Evolutionary conservation across 306 rosid species (phyloP), one percentile per base, ranked within the genome.

Genomic region (Sicyos baderoa): DNA sequence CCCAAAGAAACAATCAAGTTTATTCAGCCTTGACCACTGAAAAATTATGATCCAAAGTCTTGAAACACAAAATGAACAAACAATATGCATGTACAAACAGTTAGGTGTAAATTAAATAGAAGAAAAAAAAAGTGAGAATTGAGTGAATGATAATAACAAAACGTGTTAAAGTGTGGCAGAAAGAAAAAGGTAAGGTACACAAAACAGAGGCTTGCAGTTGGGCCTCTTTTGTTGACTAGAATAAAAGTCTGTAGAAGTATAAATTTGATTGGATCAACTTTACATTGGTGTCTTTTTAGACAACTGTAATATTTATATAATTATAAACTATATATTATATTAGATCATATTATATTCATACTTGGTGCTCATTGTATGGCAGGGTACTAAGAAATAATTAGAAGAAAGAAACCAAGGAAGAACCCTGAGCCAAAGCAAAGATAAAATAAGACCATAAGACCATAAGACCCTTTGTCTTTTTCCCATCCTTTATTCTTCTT

Each of bases 251-350:
- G 67, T 60, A 35, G 48, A 60, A 60, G 67, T 60, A 60, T 60
- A 60, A 60, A 60, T 60, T 45, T 60, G 48, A 32, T 60, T 32
- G 67, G 67, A 60, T 32, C 23, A 60, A 60, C 67, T 60, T 60
- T 60, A 60, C 67, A 60, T 13, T 35, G 48, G 48, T n/a, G 67
- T 35, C 17, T 22, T 60, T 32, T 60, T 40, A 60, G 67, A 60
- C 67, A 32, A 60, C 48, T 60, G 47, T 35, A 60, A 29, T 29
- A 60, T 60, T 35, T 5, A 35, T 35, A 35, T 35, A 35, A 35
- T 32, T 29, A 60, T 59, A 59, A 14, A 60, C 37, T 18, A 53
- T 53, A 53, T 18, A n/a, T 48, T 53, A 50, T 50, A 53, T 53
- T 15, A 60, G 22, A 32, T 35, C 6, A 35, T 35, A 4, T 60